These are phyloP conservation scores for Naganishia sp. DNA, from an alignment of 1,284 basidiomycete genomes.

Conservation along the genomic window DNA sequence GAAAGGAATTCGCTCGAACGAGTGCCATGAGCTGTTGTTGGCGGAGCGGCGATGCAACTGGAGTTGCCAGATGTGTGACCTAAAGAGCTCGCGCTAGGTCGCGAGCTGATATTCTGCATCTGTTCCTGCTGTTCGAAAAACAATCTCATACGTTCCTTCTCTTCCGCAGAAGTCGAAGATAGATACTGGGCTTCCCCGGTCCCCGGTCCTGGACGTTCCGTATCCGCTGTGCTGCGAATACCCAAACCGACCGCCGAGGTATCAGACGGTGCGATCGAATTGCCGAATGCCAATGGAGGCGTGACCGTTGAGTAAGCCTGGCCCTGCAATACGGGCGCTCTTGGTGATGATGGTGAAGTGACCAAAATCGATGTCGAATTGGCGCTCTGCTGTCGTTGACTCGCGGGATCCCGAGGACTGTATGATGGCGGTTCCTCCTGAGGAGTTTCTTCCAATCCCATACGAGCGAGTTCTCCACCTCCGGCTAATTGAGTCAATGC, in stretches of 20 bases:
- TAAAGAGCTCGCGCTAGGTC: slow-evolving; percentile 20
- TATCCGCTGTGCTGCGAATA: no score
- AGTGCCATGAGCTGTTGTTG: slow-evolving; percentile 18
- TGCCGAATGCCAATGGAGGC: no score
- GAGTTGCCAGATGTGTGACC: slow-evolving; percentile 19
- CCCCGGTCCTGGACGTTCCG: not conserved
- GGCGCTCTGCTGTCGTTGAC: not conserved
- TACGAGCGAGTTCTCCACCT: slow-evolving; percentile 40
- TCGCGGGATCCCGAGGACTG: slow-evolving; percentile 34
- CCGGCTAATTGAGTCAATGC: slow-evolving; percentile 54
- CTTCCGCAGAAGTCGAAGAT: slow-evolving; percentile 26
- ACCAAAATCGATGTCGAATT: not conserved
- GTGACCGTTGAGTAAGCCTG: not conserved
- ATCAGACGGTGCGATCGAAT: not conserved
- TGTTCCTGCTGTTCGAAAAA: slow-evolving; percentile 59
- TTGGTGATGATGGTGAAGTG: not conserved
- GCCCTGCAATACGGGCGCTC: not conserved
- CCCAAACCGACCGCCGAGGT: not conserved
- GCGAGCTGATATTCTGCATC: slow-evolving; percentile 19
- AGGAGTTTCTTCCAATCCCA: slow-evolving; percentile 40
- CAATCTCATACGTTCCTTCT: slow-evolving; percentile 50
- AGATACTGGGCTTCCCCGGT: not conserved
- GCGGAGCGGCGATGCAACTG: slow-evolving; percentile 21
- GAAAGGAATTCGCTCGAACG: slow-evolving; percentile 35
- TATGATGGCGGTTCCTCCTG: slow-evolving; percentile 42